Evolutionary conservation across 2,329 filamentous ascomycete genomes (phyloP).

Genomic region (Paecilomyces sp.): DNA sequence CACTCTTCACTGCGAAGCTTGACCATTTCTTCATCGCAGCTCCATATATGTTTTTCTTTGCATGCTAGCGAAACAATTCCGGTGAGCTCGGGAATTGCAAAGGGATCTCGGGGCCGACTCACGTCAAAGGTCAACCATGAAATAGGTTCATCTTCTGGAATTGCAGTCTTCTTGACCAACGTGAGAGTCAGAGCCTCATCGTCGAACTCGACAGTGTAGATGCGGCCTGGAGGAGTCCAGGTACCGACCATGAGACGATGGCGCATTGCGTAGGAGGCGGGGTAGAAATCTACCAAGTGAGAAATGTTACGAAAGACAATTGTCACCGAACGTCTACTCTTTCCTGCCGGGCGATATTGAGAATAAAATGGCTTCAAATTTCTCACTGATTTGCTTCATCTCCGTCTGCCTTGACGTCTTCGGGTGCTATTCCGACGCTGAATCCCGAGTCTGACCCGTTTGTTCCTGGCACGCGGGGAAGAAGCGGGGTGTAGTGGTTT

Average conservation of each 20-base stretch:
- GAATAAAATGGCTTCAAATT: neutral
- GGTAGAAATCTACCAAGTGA: neutral
- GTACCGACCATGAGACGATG: constrained; percentile 90
- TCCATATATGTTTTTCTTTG: constrained; percentile 78
- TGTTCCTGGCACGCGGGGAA: neutral
- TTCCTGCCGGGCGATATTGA: neutral
- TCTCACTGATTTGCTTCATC: neutral
- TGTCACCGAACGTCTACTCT: neutral
- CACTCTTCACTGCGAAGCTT: constrained; percentile 68
- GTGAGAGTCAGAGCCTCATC: constrained; percentile 69
- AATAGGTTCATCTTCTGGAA: constrained; percentile 76
- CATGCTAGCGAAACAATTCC: constrained; percentile 48
- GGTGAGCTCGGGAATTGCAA: constrained; percentile 2
- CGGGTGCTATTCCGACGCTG: neutral
- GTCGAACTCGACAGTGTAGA: constrained; percentile 84
- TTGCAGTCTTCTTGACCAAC: constrained; percentile 72
- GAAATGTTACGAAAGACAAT: neutral
- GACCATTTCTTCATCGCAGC: constrained; percentile 93
- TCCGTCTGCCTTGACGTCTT: neutral
- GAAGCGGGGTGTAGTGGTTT: neutral
- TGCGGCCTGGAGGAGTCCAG: constrained; percentile 82
- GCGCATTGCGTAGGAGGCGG: constrained; percentile 49
- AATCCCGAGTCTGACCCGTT: neutral
- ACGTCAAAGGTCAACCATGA: constrained; percentile 92
- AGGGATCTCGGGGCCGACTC: constrained; percentile 27